Conservation (phyloP, 352 stramenopile species). For the Phytopythium boreale region DNA sequence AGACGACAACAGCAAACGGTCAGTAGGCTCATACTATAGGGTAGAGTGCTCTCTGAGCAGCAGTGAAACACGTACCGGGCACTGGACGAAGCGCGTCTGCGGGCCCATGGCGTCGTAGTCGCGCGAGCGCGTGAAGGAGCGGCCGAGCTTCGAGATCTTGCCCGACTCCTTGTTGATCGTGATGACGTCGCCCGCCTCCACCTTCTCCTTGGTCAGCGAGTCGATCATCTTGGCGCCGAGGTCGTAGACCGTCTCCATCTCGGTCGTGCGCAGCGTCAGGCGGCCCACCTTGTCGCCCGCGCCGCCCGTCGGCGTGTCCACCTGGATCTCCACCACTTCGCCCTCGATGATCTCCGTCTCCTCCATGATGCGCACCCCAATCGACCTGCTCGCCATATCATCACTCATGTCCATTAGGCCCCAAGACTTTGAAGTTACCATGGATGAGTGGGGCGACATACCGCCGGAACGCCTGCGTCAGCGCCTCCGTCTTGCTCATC, state of each 20-base stretch:
- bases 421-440: background rate
- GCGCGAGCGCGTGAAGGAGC: conserved; percentile 95
- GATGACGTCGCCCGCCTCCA: conserved; percentile 98
- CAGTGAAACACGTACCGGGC: conserved; percentile 22
- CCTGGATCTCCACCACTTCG: conserved; percentile 99
- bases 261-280: conserved; percentile 98
- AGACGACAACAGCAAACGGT: background rate
- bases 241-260: conserved; percentile 99
- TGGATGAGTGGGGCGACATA: conserved; percentile 7
- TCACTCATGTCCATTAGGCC: background rate
- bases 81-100: conserved; percentile 85
- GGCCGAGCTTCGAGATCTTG: conserved; percentile 97
- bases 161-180: conserved; percentile 99
- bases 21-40: background rate
- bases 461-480: conserved; percentile 97
- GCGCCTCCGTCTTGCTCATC: conserved; percentile 99
- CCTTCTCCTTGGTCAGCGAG: conserved; percentile 97
- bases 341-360: conserved; percentile 99
- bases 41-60: background rate
- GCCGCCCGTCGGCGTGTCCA: conserved; percentile 87
- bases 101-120: conserved; percentile 99
- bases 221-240: conserved; percentile 99
- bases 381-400: conserved; percentile 47
- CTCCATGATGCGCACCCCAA: conserved; percentile 98
- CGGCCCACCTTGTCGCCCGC: conserved; percentile 86